Evolutionary conservation across 257 asterid species (phyloP).

Genomic region (Solanum microdontum): DNA sequence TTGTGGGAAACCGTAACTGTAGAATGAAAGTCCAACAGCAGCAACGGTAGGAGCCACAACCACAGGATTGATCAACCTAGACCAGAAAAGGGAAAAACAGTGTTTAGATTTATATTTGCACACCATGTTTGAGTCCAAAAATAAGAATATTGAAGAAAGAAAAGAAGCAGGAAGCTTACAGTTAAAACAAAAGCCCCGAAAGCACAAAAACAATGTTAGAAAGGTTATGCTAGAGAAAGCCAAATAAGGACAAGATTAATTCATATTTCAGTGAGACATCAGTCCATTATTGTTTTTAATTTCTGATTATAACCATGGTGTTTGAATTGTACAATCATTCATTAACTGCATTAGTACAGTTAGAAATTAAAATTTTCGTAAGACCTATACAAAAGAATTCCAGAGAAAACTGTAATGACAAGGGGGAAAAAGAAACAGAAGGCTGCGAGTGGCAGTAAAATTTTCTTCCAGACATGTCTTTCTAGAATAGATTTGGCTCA

Average conservation of each 20-base stretch:
- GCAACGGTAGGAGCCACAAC: constrained; percentile 94
- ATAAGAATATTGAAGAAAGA: neutral
- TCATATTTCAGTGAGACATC: neutral
- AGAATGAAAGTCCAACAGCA: constrained; percentile 97
- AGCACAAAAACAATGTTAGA: neutral
- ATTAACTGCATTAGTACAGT: neutral
- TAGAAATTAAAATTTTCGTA: neutral
- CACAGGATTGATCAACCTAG: constrained; percentile 91
- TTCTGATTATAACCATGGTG: neutral
- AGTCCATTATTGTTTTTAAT: neutral
- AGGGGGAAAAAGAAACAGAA: neutral
- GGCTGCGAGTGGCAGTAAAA: neutral
- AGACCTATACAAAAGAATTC: neutral
- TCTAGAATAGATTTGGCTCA: neutral
- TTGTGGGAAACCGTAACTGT: constrained; percentile 84
- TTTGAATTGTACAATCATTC: neutral
- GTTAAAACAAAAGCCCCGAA: neutral
- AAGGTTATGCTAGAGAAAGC: neutral
- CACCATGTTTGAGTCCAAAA: neutral
- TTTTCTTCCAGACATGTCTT: neutral
- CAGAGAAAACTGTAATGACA: neutral
- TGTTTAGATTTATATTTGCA: neutral
- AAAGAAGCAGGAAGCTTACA: neutral
- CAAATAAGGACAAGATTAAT: neutral
- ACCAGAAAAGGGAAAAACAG: neutral